These are phyloP conservation scores for Myriosclerotinia duriaeana DNA, from an alignment of 2,329 filamentous ascomycete species.

Conservation along the genomic window DNA sequence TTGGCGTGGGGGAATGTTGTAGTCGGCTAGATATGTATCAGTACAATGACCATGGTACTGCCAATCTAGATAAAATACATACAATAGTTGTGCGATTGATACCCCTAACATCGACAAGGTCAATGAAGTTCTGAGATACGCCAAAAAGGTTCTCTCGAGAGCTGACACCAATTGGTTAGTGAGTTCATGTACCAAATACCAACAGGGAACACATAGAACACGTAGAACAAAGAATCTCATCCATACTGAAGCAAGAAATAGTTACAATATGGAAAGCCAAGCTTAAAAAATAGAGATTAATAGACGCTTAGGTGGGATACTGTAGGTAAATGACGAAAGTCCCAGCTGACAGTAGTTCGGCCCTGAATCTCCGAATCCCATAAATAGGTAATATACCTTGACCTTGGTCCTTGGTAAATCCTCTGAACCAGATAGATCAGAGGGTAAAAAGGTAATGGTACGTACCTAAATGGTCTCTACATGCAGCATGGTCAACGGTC, in stretches of 20 bases:
- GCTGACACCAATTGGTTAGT: slow-evolving; percentile 48
- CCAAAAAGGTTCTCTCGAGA: slow-evolving; percentile 72
- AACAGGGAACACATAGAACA: not conserved
- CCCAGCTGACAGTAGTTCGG: slow-evolving; percentile 23
- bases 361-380: slow-evolving; percentile 22
- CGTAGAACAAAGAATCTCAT: not conserved
- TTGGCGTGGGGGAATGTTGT: slow-evolving; percentile 41
- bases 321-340: slow-evolving; percentile 7
- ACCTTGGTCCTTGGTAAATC: not conserved
- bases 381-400: slow-evolving; percentile 22
- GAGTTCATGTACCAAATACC: not conserved
- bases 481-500: slow-evolving; percentile 50
- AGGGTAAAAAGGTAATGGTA: slow-evolving; percentile 25
- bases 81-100: slow-evolving; percentile 65
- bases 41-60: slow-evolving; percentile 21
- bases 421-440: slow-evolving; percentile 21
- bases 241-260: slow-evolving; percentile 5
- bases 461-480: slow-evolving; percentile 58
- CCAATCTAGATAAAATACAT: slow-evolving; percentile 23
- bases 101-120: slow-evolving; percentile 67
- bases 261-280: not conserved
- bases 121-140: slow-evolving; percentile 69
- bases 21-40: slow-evolving; percentile 49
- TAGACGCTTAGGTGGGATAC: not conserved
- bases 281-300: not conserved